Base-by-base conservation (phyloP, 1,139 yeast genomes). In the Debaryomycetaceae sp. region DNA sequence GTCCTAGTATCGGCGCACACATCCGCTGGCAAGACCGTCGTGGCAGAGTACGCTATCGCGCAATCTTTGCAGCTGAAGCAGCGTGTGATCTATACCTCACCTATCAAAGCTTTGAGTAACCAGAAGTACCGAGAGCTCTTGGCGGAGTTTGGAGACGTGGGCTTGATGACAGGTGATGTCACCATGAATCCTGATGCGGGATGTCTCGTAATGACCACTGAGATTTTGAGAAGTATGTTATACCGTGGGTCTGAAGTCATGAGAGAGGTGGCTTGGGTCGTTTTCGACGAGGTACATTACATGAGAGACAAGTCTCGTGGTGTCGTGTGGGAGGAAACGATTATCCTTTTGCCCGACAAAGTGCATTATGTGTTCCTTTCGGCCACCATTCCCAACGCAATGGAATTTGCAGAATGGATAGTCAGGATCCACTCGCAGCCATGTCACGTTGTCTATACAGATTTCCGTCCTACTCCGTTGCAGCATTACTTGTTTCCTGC, bases 281-380 rank as follows among this genome's bases (percentile, higher is more conserved):
- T 87, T 25, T 87, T 87, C 44, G 97, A 86, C 56, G 97, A 87
- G 50, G 95, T 87, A 26, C 97, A 87, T 60, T 87, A 87, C 54
- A 87, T 87, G 77, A 77, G 94, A 62, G 96, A 86, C 52, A 78
- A 83, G 43, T 90, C 86, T 39, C 75, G 99, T 58, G 99, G 99
- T 51, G 99, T 90, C 27, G 98, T 90, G 23, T 90, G 99, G 99
- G 99, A 90, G 61, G 99, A 90, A 58, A 92, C 95, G 14, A 90
- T 90, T 40, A 90, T 90, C 37, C 68, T 90, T 58, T 66, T 90
- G 32, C 99, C 99, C 3, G 95, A 87, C 45, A 92, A 90, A 58
- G 95, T 92, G 25, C 82, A 77, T 43, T 78, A 79, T 45, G 90
- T 80, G 13, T 77, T 86, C 42, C 62, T 86, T 39, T 86, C 96